These are phyloP conservation scores for Trametes cingulata DNA, from an alignment of 768 basidiomycete genomes.

Conservation along the genomic window DNA sequence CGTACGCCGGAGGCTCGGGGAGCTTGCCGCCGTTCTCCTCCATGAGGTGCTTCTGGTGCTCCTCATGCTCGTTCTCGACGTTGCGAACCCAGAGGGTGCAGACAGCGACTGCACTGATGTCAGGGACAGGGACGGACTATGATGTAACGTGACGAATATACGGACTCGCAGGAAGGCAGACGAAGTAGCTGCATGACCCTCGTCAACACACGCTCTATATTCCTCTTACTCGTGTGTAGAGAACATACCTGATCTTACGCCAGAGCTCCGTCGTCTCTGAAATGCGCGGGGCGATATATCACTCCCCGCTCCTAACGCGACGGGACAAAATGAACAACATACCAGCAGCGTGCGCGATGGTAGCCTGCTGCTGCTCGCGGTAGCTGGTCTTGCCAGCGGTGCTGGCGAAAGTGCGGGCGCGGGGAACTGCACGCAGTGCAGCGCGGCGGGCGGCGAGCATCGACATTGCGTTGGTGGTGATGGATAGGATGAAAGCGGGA, in stretches of 20 bases:
- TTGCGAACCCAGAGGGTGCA: constrained; percentile 48
- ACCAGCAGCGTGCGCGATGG: constrained; percentile 29
- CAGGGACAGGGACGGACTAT: neutral
- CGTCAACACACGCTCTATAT: neutral
- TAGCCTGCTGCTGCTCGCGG: constrained; percentile 28
- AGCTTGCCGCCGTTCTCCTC: constrained; percentile 72
- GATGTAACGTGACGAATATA: constrained; percentile 19
- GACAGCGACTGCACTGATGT: constrained; percentile 25
- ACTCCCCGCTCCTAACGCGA: neutral
- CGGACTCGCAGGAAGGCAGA: constrained; percentile 75
- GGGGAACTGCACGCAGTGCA: constrained; percentile 44
- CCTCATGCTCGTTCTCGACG: constrained; percentile 63
- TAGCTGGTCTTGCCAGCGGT: constrained; percentile 25
- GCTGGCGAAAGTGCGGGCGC: constrained; percentile 31
- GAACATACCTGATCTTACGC: constrained; percentile 81
- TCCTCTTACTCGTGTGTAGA: no score
- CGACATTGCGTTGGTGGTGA: constrained; percentile 31
- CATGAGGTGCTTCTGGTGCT: constrained; percentile 69
- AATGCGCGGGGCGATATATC: constrained; percentile 15
- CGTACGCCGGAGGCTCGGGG: constrained; percentile 69
- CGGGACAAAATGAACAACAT: constrained; percentile 9
- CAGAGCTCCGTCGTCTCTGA: constrained; percentile 78
- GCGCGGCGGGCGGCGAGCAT: constrained; percentile 50
- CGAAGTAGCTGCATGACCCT: constrained; percentile 56
- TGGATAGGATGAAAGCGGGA: constrained; percentile 18